Percentiles rank a stretch among this genome's conserved stretches.
Conservation (phyloP, 176 grass and related monocot species). For the Aegilops sharonensis region DNA sequence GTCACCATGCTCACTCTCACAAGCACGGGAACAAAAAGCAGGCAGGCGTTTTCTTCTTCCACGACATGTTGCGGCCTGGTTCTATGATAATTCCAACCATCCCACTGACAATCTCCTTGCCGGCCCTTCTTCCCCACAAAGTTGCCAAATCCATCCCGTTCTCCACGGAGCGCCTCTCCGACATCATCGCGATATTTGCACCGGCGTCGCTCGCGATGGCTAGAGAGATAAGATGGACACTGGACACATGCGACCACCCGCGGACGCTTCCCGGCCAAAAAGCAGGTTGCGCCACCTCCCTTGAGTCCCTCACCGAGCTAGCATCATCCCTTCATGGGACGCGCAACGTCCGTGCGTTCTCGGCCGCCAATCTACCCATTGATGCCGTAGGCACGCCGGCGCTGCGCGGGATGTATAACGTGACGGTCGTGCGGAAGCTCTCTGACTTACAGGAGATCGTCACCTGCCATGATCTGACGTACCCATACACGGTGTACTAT, state of each 20-base stretch:
- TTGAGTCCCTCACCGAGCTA: constrained; percentile 37
- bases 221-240: neutral
- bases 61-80: neutral
- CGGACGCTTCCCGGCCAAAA: neutral
- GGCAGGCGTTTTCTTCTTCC: neutral
- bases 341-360: neutral
- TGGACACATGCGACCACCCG: constrained; percentile 14
- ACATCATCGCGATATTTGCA: neutral
- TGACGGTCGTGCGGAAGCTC: neutral
- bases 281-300: constrained; percentile 22
- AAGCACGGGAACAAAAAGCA: neutral
- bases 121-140: neutral
- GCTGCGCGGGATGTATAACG: constrained; percentile 8
- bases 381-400: neutral
- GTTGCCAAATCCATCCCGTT: constrained; percentile 26
- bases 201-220: neutral
- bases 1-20: neutral
- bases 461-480: constrained; percentile 28
- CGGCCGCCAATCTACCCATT: neutral
- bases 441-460: neutral
- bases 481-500: constrained; percentile 29
- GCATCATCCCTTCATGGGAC: neutral
- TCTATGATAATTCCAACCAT: neutral
- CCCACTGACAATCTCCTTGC: neutral
- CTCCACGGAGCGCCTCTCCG: neutral